phyloP scores from a whole-genome alignment of 2,329 filamentous ascomycete species.

The Pseudogymnoascus sp. region DNA sequence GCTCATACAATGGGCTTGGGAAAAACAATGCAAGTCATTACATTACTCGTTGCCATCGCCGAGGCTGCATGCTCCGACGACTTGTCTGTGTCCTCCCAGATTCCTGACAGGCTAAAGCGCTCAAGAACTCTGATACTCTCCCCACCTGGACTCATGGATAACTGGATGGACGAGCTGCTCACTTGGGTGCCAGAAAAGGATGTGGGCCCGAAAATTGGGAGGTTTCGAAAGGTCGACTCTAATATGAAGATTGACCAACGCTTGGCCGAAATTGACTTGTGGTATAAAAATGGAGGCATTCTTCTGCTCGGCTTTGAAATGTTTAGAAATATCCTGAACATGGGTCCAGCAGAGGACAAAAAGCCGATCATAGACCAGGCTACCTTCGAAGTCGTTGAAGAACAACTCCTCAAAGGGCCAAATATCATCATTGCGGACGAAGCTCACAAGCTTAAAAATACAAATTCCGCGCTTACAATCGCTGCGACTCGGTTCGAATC shows the following conservation, averaged over 20 bases:
- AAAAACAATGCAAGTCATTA: constrained; percentile 88
- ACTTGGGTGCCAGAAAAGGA: constrained; percentile 56
- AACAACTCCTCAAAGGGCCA: constrained; percentile 53
- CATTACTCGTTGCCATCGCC: constrained; percentile 69
- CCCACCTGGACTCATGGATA: constrained; percentile 67
- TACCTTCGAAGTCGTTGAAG: constrained; percentile 36
- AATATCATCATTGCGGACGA: constrained; percentile 80
- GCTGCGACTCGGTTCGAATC: constrained; percentile 58
- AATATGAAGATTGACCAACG: constrained; percentile 35
- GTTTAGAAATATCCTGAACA: constrained; percentile 45
- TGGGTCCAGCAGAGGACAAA: constrained; percentile 28
- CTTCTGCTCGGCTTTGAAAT: constrained; percentile 71
- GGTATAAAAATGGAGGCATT: constrained; percentile 62
- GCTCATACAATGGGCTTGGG: constrained; percentile 89
- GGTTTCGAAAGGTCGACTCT: constrained; percentile 50
- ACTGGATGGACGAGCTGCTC: constrained; percentile 74
- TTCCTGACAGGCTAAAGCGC: constrained; percentile 58
- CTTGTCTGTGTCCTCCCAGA: constrained; percentile 51
- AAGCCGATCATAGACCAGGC: constrained; percentile 18
- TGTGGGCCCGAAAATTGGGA: constrained; percentile 41
- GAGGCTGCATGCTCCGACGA: constrained; percentile 58
- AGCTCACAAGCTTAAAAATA: constrained; percentile 73
- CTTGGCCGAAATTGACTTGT: constrained; percentile 44
- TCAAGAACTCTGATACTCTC: constrained; percentile 68
- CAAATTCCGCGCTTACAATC: constrained; percentile 43